phyloP scores from a whole-genome alignment of 2,329 filamentous ascomycete species.

The Aspergillus proliferans region DNA sequence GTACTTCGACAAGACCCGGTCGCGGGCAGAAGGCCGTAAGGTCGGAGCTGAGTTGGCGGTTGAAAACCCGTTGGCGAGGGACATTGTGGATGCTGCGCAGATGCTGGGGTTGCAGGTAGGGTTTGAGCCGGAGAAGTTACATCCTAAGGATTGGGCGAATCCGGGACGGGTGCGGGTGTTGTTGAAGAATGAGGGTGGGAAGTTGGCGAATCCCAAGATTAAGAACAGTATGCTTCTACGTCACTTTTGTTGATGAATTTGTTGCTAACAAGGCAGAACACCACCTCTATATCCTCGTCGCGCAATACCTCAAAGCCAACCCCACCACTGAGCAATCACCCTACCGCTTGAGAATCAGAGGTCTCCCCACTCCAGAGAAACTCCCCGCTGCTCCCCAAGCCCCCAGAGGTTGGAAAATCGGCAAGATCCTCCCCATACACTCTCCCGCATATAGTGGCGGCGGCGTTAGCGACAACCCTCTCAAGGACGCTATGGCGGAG shows the following conservation, averaged over 20 bases:
- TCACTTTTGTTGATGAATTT: background rate
- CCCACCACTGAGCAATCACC: conserved; percentile 69
- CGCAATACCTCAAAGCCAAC: conserved; percentile 67
- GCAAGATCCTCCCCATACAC: conserved; percentile 74
- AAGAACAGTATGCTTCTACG: conserved; percentile 54
- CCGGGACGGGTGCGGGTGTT: conserved; percentile 80
- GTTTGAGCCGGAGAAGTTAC: conserved; percentile 84
- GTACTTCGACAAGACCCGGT: conserved; percentile 72
- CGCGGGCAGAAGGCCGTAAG: conserved; percentile 71
- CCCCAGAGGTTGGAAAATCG: conserved; percentile 88
- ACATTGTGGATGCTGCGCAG: conserved; percentile 81
- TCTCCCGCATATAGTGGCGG: conserved; percentile 87
- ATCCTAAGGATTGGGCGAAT: conserved; percentile 97
- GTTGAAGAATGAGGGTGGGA: conserved; percentile 54
- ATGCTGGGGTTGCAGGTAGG: conserved; percentile 57
- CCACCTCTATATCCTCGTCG: conserved; percentile 77
- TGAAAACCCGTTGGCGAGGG: conserved; percentile 75
- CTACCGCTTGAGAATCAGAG: conserved; percentile 65
- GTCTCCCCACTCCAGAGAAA: conserved; percentile 61
- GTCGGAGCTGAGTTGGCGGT: conserved; percentile 69
- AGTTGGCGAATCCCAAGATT: conserved; percentile 45
- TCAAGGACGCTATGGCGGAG: conserved; percentile 95
- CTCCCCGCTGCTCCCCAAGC: conserved; percentile 67
- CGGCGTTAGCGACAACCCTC: conserved; percentile 86
- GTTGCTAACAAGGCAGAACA: conserved; percentile 50